These are phyloP conservation scores for Ocimum tenuiflorum DNA, from an alignment of 257 asterid genomes.

Conservation along the genomic window DNA sequence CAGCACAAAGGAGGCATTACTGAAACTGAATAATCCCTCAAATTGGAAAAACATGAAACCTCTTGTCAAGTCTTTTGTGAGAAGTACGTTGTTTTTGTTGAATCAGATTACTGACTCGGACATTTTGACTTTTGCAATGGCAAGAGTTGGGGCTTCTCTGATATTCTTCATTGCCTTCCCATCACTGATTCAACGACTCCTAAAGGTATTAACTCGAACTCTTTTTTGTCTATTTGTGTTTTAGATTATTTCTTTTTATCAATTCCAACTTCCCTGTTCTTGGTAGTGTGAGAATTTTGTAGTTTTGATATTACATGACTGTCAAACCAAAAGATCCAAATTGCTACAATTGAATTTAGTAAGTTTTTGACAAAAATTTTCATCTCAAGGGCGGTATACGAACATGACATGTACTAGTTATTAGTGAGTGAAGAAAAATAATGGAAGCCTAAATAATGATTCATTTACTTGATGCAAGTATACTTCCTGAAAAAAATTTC, in stretches of 20 bases:
- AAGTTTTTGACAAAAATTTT: not conserved
- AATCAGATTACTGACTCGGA: conserved; percentile 73
- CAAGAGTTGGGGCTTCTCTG: conserved; percentile 57
- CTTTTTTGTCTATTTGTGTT: not conserved
- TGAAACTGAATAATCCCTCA: conserved; percentile 50
- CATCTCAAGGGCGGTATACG: not conserved
- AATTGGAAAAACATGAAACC: conserved; percentile 60
- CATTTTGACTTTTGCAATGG: conserved; percentile 61
- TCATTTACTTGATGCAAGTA: not conserved
- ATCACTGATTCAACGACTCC: conserved; percentile 49
- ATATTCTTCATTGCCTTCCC: conserved; percentile 69
- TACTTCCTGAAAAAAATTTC: not conserved
- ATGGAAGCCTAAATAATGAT: not conserved
- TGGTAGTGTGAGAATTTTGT: not conserved
- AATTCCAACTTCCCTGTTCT: not conserved
- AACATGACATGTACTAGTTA: too few relatives aligned
- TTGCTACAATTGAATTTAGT: not conserved
- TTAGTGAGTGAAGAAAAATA: not conserved
- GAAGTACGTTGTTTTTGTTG: conserved; percentile 75
- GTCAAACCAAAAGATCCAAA: not conserved
- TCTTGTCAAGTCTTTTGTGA: conserved; percentile 62
- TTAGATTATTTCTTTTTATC: not conserved
- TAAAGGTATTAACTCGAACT: conserved; percentile 52
- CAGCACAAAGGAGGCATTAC: conserved; percentile 41
- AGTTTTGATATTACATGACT: not conserved